These are phyloP conservation scores for Dactylellina drechsleri DNA, from an alignment of 2,329 filamentous ascomycete species.

Conservation along the genomic window DNA sequence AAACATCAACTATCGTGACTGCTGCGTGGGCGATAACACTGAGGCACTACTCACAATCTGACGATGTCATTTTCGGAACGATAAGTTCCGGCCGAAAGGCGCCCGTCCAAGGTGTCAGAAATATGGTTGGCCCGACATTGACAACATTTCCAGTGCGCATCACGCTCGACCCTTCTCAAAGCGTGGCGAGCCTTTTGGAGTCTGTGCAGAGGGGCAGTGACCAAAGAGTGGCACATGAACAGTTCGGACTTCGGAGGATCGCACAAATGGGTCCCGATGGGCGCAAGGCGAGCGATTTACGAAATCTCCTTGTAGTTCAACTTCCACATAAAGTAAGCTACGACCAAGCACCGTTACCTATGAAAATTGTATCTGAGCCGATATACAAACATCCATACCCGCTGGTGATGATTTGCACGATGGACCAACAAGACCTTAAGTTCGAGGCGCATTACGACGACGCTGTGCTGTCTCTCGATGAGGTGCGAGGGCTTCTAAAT, in stretches of 20 bases:
- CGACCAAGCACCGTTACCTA: conserved; percentile 11
- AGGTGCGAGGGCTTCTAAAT: conserved; percentile 10
- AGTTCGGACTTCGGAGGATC: conserved; percentile 19
- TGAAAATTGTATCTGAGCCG: conserved; percentile 8
- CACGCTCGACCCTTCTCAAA: conserved; percentile 20
- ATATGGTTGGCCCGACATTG: conserved; percentile 2
- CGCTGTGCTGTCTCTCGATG: conserved; percentile 6
- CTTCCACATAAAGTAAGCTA: conserved; percentile 20
- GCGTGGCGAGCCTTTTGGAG: conserved; percentile 12
- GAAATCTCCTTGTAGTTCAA: conserved; percentile 17
- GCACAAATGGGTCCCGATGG: conserved; percentile 16
- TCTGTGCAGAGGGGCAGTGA: conserved; percentile 4
- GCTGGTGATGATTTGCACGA: conserved; percentile 13
- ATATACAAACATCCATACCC: conserved; percentile 12
- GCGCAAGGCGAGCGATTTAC: conserved; percentile 12
- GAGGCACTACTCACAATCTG: conserved; percentile 14
- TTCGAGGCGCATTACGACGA: conserved; percentile 15
- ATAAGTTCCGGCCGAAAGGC: conserved; percentile 16
- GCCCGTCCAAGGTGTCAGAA: conserved; percentile 16
- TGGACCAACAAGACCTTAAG: conserved; percentile 10
- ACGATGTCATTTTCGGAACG: conserved; percentile 19
- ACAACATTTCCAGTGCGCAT: conserved; percentile 17
- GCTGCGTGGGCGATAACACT: conserved; percentile 15
- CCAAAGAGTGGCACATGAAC: conserved; percentile 7
- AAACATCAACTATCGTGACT: conserved; percentile 17